A percentile compares a stretch with the other conserved stretches of the same genome.
Evolutionary conservation across 306 rosid species (phyloP).

Genomic region (Hylodesmum podocarpum): DNA sequence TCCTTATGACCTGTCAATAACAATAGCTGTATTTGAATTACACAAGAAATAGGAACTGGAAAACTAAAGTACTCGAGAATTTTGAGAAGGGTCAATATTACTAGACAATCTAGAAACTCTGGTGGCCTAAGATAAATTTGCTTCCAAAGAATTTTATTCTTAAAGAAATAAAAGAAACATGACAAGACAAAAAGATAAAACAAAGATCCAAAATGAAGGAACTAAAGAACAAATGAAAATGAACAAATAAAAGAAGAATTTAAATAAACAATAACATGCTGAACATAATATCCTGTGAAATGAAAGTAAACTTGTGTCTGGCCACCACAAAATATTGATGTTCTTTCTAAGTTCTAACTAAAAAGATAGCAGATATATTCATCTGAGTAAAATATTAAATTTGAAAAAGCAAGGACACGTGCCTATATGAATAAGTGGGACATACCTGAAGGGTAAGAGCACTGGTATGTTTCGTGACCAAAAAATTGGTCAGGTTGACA

Average conservation of each 20-base stretch:
- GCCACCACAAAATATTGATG: not conserved
- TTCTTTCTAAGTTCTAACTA: not conserved
- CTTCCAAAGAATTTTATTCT: not conserved
- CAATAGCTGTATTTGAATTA: not conserved
- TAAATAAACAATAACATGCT: not conserved
- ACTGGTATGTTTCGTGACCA: conserved; percentile 99
- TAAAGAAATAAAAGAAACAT: not conserved
- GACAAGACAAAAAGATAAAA: not conserved
- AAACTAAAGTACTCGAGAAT: not conserved
- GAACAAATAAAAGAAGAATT: not conserved
- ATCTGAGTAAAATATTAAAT: not conserved
- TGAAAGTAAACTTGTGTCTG: not conserved
- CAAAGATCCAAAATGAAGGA: not conserved
- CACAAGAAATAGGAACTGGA: not conserved
- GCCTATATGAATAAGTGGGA: conserved; percentile 24
- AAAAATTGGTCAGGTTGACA: conserved; percentile 94
- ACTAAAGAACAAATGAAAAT: not conserved
- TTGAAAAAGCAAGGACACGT: not conserved
- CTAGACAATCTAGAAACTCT: not conserved
- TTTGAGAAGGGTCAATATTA: conserved; percentile 7
- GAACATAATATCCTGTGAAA: not conserved
- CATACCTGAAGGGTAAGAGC: conserved; percentile 99
- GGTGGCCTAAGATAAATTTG: not conserved
- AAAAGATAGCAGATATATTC: not conserved
- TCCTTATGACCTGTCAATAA: not conserved